Percentiles rank a stretch among this genome's conserved stretches.
Conservation (phyloP, 164 flowering plant genomes). For the Berberis thunbergii region DNA sequence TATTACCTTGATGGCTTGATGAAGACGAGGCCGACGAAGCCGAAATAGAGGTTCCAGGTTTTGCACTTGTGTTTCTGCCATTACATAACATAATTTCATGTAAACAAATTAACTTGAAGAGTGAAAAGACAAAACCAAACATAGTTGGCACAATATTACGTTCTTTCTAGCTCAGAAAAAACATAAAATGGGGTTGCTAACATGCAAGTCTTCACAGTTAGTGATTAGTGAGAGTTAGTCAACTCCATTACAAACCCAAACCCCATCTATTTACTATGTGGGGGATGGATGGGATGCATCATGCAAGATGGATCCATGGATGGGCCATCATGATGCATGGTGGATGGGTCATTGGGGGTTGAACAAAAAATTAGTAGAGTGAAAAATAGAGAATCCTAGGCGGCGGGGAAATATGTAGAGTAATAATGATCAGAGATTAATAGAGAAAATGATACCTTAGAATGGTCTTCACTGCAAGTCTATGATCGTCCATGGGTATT, state of each 20-base stretch:
- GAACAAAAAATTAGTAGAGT: too few relatives aligned
- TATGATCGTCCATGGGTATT: too few relatives aligned
- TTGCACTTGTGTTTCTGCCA: conserved; percentile 6
- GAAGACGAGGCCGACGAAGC: conserved; percentile 6
- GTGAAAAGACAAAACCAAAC: neutral
- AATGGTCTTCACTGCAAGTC: too few relatives aligned
- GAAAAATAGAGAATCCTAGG: too few relatives aligned
- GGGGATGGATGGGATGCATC: neutral
- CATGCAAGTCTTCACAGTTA: neutral
- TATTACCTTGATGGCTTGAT: conserved; percentile 12
- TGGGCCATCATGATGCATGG: neutral
- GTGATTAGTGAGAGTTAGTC: neutral
- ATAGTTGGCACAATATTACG: neutral
- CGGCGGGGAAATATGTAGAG: too few relatives aligned
- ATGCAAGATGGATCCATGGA: neutral
- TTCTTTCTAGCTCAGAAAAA: too few relatives aligned
- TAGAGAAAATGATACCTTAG: too few relatives aligned
- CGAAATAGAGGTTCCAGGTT: conserved; percentile 1
- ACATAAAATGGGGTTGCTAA: neutral
- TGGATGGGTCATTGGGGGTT: too few relatives aligned
- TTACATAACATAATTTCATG: neutral
- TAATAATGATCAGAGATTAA: too few relatives aligned
- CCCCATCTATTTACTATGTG: neutral
- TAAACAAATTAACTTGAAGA: neutral
- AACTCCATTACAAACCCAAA: neutral